These are phyloP conservation scores for Hymenoscyphus salicellus DNA, from an alignment of 2,329 filamentous ascomycete species.

Conservation along the genomic window DNA sequence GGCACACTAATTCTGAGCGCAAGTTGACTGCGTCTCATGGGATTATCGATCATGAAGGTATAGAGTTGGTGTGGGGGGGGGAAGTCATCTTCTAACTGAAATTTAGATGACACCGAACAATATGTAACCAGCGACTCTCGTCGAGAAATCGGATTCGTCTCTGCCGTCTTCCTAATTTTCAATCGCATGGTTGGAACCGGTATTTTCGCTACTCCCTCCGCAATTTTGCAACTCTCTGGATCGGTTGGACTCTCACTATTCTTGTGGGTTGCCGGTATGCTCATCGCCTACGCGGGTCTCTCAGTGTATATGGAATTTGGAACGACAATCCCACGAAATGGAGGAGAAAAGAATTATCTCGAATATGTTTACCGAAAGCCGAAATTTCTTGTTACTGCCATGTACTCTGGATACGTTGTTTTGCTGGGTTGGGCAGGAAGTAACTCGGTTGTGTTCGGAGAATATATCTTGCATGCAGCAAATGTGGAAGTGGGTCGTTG, in stretches of 20 bases:
- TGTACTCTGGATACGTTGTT: conserved; percentile 61
- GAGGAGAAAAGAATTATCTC: conserved; percentile 66
- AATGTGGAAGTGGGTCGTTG: conserved; percentile 59
- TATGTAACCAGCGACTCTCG: conserved; percentile 28
- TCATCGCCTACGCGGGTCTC: conserved; percentile 60
- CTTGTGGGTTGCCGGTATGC: conserved; percentile 60
- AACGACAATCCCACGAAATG: conserved; percentile 61
- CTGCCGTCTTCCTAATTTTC: conserved; percentile 58
- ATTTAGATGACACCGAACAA: conserved; percentile 1
- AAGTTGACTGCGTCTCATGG: neutral
- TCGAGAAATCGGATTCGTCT: conserved; percentile 54
- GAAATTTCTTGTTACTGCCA: conserved; percentile 57
- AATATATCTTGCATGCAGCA: conserved; percentile 66
- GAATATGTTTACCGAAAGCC: conserved; percentile 62
- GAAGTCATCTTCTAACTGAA: neutral
- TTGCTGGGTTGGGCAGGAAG: conserved; percentile 64
- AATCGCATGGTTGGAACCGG: conserved; percentile 66
- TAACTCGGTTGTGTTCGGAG: conserved; percentile 68
- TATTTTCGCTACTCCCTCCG: conserved; percentile 62
- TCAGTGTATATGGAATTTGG: conserved; percentile 66
- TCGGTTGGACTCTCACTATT: conserved; percentile 61
- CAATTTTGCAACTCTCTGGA: conserved; percentile 55
- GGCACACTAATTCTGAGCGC: neutral
- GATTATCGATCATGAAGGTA: neutral
- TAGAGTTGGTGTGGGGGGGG: neutral